Conservation (phyloP, 2,329 filamentous ascomycete species). For the Trichophyton mentagrophytes region DNA sequence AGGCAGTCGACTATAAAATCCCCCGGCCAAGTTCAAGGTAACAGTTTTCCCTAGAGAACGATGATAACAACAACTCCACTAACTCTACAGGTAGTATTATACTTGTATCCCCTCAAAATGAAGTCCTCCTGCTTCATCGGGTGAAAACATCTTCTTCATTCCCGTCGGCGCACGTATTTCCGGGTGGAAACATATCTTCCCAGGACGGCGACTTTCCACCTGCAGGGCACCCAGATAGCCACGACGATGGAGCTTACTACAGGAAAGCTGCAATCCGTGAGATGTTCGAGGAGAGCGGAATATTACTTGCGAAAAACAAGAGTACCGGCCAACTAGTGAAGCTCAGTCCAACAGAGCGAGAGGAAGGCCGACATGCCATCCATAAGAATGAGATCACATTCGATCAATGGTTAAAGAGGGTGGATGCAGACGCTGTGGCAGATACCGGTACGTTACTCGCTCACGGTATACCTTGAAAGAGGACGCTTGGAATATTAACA, state of each 20-base stretch:
- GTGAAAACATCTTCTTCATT: slow-evolving; percentile 74
- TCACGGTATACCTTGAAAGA: not conserved
- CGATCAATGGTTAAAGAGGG: slow-evolving; percentile 45
- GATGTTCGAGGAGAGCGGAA: slow-evolving; percentile 90
- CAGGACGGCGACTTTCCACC: slow-evolving; percentile 57
- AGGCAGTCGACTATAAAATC: slow-evolving; percentile 18
- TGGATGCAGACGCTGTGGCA: slow-evolving; percentile 25
- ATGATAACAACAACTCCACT: not conserved
- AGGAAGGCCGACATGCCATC: slow-evolving; percentile 54
- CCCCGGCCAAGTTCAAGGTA: slow-evolving; percentile 55
- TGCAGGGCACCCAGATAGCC: slow-evolving; percentile 42
- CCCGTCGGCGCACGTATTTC: slow-evolving; percentile 87
- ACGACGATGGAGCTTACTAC: slow-evolving; percentile 61
- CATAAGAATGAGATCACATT: slow-evolving; percentile 57
- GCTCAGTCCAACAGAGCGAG: slow-evolving; percentile 47
- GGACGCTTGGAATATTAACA: not conserved
- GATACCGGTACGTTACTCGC: slow-evolving; percentile 45
- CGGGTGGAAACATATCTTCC: slow-evolving; percentile 64
- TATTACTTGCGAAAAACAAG: slow-evolving; percentile 52
- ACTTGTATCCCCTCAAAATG: slow-evolving; percentile 71
- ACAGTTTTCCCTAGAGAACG: slow-evolving; percentile 5
- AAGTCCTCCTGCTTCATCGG: slow-evolving; percentile 77
- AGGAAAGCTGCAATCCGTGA: slow-evolving; percentile 76
- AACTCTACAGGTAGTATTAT: slow-evolving; percentile 48
- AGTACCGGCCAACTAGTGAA: slow-evolving; percentile 43